Percentiles rank a stretch among this genome's conserved stretches.
Evolutionary conservation across 1,284 basidiomycete genomes (phyloP).

Genomic region (Cryptococcus sp.): DNA sequence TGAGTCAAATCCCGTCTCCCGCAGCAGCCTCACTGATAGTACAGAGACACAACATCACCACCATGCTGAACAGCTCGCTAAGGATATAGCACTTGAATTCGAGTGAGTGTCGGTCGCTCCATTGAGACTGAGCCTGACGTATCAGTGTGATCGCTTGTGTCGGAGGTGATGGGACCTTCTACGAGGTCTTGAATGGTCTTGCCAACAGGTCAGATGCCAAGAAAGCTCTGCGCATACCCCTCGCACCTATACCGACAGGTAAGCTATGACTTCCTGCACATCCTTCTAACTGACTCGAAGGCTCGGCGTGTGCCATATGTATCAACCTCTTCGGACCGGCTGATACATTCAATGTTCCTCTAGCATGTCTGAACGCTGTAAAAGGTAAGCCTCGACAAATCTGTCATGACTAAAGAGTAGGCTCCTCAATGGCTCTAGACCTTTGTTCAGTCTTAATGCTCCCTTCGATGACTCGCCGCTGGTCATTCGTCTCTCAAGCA

Average conservation of each 20-base stretch:
- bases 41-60: conserved; percentile 66
- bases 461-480: conserved; percentile 46
- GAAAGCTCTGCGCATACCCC: conserved; percentile 67
- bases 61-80: conserved; percentile 70
- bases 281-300: conserved; percentile 11
- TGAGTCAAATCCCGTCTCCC: conserved; percentile 45
- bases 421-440: conserved; percentile 70
- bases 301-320: conserved; percentile 48
- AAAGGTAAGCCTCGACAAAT: conserved; percentile 61
- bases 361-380: conserved; percentile 76
- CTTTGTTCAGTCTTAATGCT: conserved; percentile 64
- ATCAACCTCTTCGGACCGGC: conserved; percentile 48
- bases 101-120: conserved; percentile 50
- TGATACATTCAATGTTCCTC: conserved; percentile 67
- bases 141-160: conserved; percentile 66
- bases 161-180: conserved; percentile 84
- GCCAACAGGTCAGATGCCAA: conserved; percentile 65
- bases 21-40: background rate
- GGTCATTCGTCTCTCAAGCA: conserved; percentile 84
- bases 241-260: conserved; percentile 84
- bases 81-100: conserved; percentile 60
- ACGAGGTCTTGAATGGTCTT: conserved; percentile 91
- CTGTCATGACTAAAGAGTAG: conserved; percentile 4
- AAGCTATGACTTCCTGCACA: conserved; percentile 39
- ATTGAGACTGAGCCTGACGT: background rate